Evolutionary conservation across 352 stramenopile genomes (phyloP).

Genomic region (Aphanomyces cochlioides): DNA sequence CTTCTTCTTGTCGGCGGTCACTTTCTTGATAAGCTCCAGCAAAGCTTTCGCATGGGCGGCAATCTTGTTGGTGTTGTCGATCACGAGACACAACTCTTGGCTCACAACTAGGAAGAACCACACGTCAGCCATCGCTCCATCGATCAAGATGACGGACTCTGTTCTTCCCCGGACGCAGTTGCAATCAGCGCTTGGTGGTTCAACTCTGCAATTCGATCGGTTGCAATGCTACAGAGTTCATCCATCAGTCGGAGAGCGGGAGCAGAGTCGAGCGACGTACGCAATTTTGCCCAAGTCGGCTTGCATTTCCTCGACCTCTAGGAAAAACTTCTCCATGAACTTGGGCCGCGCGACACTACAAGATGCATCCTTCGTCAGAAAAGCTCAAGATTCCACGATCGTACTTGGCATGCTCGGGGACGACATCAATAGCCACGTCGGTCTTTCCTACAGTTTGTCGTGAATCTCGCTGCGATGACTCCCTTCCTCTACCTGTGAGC

Average conservation of each 20-base stretch:
- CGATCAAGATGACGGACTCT: slow-evolving; percentile 37
- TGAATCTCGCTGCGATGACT: background rate
- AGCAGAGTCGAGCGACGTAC: slow-evolving; percentile 29
- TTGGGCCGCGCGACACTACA: slow-evolving; percentile 51
- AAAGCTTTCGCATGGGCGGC: slow-evolving; percentile 87
- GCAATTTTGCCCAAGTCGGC: slow-evolving; percentile 88
- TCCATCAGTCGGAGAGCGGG: background rate
- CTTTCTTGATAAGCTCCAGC: slow-evolving; percentile 90
- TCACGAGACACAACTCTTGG: slow-evolving; percentile 87
- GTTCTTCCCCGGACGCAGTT: slow-evolving; percentile 91
- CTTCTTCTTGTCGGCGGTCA: slow-evolving; percentile 91
- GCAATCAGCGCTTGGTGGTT: slow-evolving; percentile 92
- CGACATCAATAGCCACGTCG: slow-evolving; percentile 58
- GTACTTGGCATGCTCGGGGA: too few relatives aligned
- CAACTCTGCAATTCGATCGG: slow-evolving; percentile 88
- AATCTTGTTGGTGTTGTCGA: slow-evolving; percentile 90
- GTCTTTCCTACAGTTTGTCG: slow-evolving; percentile 30
- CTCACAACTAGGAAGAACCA: slow-evolving; percentile 56
- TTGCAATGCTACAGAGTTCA: slow-evolving; percentile 54
- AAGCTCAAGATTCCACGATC: background rate
- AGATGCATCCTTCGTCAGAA: background rate
- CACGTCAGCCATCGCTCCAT: too few relatives aligned
- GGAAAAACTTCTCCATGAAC: slow-evolving; percentile 95
- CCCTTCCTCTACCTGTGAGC: slow-evolving; percentile 47
- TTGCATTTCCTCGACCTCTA: slow-evolving; percentile 94